These are phyloP conservation scores for Boehmeria nivea DNA, from an alignment of 306 rosid genomes.

Conservation along the genomic window DNA sequence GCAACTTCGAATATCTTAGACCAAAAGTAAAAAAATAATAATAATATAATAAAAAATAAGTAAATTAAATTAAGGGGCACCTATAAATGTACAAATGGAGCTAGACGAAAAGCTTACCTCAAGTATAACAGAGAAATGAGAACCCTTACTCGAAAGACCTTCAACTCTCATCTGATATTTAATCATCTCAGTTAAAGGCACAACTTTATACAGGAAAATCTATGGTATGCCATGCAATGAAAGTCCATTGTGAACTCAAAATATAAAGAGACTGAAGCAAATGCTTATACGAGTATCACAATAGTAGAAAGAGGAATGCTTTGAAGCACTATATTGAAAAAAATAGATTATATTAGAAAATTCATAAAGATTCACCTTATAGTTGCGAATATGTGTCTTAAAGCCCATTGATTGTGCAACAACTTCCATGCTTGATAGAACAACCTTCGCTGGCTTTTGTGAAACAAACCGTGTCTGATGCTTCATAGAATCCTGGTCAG, in stretches of 20 bases:
- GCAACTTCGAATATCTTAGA: conserved; percentile 79
- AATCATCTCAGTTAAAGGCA: too few relatives aligned
- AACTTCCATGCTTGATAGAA: conserved; percentile 85
- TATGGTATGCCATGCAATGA: conserved; percentile 2
- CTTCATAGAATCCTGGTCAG: conserved; percentile 50
- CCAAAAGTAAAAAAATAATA: conserved; percentile 7
- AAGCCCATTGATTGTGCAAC: conserved; percentile 91
- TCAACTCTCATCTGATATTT: conserved; percentile 86
- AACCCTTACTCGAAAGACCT: conserved; percentile 54
- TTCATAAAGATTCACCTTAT: conserved; percentile 42
- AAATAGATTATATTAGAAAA: too few relatives aligned
- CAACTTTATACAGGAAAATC: background rate
- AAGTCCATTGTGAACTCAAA: too few relatives aligned
- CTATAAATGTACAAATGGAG: conserved; percentile 1
- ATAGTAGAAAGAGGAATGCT: too few relatives aligned
- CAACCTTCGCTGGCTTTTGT: conserved; percentile 85
- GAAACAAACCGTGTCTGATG: conserved; percentile 77
- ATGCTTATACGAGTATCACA: too few relatives aligned
- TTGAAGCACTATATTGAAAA: too few relatives aligned
- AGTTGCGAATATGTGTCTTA: conserved; percentile 86
- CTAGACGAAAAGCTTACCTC: conserved; percentile 45
- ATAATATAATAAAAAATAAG: background rate
- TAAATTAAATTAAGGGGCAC: too few relatives aligned
- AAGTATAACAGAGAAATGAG: conserved; percentile 73
- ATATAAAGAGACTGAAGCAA: too few relatives aligned